Conservation (phyloP, 2,329 filamentous ascomycete genomes). For the Alternaria novae-zelandiae region DNA sequence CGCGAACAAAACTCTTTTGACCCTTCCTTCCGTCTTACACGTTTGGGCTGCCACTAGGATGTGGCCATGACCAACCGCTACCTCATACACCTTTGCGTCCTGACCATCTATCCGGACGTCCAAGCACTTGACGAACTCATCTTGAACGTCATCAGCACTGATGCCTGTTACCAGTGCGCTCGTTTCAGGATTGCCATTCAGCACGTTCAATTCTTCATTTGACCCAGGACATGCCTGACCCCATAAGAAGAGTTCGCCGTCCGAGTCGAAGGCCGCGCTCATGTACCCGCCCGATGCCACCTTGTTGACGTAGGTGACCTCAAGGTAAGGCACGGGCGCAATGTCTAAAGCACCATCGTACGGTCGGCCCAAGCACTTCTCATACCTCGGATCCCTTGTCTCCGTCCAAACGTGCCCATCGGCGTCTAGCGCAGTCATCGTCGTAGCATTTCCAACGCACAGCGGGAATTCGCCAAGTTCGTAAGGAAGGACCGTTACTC, state of each 20-base stretch:
- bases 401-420: constrained; percentile 28
- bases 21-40: background rate
- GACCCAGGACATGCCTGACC: constrained; percentile 37
- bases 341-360: constrained; percentile 6
- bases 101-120: constrained; percentile 27
- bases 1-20: constrained; percentile 27
- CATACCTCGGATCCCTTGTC: constrained; percentile 32
- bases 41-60: constrained; percentile 35
- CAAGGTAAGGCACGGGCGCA: constrained; percentile 33
- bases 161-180: background rate
- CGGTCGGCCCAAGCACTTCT: constrained; percentile 30
- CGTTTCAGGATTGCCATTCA: constrained; percentile 3
- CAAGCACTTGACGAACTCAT: constrained; percentile 37
- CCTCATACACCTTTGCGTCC: constrained; percentile 25
- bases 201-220: constrained; percentile 21
- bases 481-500: constrained; percentile 1
- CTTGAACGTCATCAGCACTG: constrained; percentile 19
- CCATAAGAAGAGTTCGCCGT: constrained; percentile 45
- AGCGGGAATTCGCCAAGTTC: background rate
- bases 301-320: constrained; percentile 26
- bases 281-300: constrained; percentile 42
- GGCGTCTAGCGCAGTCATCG: constrained; percentile 24
- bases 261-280: constrained; percentile 37
- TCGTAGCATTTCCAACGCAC: constrained; percentile 28
- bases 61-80: constrained; percentile 38